Conservation (phyloP, 805 yeast species). For the Metschnikowia drakensbergensis region DNA sequence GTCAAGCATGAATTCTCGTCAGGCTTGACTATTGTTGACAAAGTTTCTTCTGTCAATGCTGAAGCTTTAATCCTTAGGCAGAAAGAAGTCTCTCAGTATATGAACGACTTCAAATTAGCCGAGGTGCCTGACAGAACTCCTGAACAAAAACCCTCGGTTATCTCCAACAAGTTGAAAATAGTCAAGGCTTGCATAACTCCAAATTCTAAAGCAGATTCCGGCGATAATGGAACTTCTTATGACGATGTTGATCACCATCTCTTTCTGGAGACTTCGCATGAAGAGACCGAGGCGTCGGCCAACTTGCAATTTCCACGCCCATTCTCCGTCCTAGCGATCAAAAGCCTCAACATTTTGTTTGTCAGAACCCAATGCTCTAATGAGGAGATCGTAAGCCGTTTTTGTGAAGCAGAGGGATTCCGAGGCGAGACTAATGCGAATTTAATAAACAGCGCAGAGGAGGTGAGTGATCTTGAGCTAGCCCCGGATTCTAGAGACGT, state of each 20-base stretch:
- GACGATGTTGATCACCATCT: neutral
- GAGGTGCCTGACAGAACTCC: neutral
- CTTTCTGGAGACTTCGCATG: slow-evolving; percentile 1
- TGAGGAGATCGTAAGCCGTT: slow-evolving; percentile 27
- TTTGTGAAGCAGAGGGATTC: slow-evolving; percentile 12
- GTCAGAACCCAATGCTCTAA: slow-evolving; percentile 25
- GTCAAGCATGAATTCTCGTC: slow-evolving; percentile 14
- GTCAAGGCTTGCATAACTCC: slow-evolving; percentile 2
- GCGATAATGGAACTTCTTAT: neutral
- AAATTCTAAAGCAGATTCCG: neutral
- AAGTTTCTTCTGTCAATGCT: slow-evolving; percentile 13
- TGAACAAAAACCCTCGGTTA: neutral
- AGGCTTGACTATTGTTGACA: slow-evolving; percentile 12
- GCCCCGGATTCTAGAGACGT: neutral
- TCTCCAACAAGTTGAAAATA: neutral
- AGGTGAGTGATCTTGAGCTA: neutral
- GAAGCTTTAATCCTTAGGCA: slow-evolving; percentile 6
- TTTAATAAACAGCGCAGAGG: neutral
- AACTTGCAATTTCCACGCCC: slow-evolving; percentile 29
- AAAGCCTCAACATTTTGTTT: slow-evolving; percentile 32
- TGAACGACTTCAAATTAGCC: neutral
- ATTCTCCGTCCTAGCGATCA: slow-evolving; percentile 30
- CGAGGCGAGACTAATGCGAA: neutral
- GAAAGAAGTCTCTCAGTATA: slow-evolving; percentile 1
- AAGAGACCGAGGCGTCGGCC: neutral